Conservation (phyloP, 2,329 filamentous ascomycete species). For the Colletotrichum musicola region DNA sequence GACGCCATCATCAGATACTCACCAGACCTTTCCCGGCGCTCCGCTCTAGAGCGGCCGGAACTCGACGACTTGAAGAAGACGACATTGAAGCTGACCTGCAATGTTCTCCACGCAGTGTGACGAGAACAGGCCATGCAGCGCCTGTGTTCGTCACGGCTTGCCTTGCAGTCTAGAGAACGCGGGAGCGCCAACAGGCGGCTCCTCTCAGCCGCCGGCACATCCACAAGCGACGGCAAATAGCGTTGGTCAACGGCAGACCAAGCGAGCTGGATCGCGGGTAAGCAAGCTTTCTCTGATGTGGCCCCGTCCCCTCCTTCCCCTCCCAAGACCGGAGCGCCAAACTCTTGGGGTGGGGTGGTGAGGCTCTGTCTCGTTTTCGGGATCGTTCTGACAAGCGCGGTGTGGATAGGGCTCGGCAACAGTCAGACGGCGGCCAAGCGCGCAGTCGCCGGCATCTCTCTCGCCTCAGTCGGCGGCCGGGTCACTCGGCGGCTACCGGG, state of each 20-base stretch:
- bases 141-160: constrained; percentile 51
- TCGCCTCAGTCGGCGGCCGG: constrained; percentile 31
- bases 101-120: constrained; percentile 49
- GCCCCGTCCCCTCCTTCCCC: no score
- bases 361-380: constrained; percentile 18
- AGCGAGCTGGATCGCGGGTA: constrained; percentile 27
- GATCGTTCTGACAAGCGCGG: constrained; percentile 14
- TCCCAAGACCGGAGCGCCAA: not conserved
- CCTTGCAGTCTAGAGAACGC: constrained; percentile 46
- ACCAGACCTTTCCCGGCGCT: no score
- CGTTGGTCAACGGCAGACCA: constrained; percentile 13
- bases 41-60: not conserved
- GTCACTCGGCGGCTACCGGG: constrained; percentile 21
- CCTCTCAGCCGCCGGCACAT: constrained; percentile 15
- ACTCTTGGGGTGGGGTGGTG: not conserved
- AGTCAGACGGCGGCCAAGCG: constrained; percentile 28
- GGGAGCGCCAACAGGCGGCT: constrained; percentile 10
- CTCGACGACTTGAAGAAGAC: not conserved
- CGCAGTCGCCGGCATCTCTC: constrained; percentile 27
- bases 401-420: constrained; percentile 21
- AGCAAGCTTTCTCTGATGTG: not conserved
- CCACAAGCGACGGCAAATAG: constrained; percentile 1
- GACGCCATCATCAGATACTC: no score
- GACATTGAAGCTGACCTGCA: constrained; percentile 5
- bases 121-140: constrained; percentile 53